Percentiles rank a stretch among this genome's conserved stretches.
These are phyloP conservation scores for Phytopythium aichiense DNA, from an alignment of 352 stramenopile species.

Conservation along the genomic window DNA sequence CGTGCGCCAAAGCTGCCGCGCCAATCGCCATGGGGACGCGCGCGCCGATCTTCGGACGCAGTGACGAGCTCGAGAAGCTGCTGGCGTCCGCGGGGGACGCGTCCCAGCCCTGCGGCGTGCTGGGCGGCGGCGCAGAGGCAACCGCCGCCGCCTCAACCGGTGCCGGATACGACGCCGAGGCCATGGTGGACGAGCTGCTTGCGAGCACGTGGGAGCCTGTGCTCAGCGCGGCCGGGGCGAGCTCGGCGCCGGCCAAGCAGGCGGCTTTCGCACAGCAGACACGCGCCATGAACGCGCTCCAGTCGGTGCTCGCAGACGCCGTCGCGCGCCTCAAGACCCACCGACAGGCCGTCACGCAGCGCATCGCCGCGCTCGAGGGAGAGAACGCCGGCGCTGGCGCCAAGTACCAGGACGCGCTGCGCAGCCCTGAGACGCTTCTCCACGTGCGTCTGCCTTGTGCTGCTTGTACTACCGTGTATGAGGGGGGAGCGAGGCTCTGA, in stretches of 20 bases:
- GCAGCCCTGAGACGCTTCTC: slow-evolving; percentile 53
- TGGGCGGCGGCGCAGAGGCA: slow-evolving; percentile 1
- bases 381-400: slow-evolving; percentile 49
- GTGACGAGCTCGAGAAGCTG: slow-evolving; percentile 60
- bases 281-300: slow-evolving; percentile 58
- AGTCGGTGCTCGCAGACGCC: slow-evolving; percentile 47
- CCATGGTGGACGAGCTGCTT: slow-evolving; percentile 79
- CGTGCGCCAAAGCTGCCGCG: too few relatives aligned
- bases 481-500: neutral
- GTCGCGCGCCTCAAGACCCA: slow-evolving; percentile 60
- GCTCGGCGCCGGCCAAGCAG: slow-evolving; percentile 1
- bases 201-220: slow-evolving; percentile 44
- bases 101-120: neutral
- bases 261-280: slow-evolving; percentile 55
- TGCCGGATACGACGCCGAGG: slow-evolving; percentile 47
- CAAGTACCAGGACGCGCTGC: slow-evolving; percentile 64
- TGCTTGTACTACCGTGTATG: neutral
- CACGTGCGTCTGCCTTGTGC: slow-evolving; percentile 20
- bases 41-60: slow-evolving; percentile 18
- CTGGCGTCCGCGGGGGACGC: slow-evolving; percentile 25
- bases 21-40: neutral
- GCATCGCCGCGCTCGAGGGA: slow-evolving; percentile 56
- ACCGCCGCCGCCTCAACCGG: neutral
- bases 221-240: neutral
- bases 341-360: slow-evolving; percentile 46